Evolutionary conservation across 2,329 filamentous ascomycete species (phyloP).

Genomic region (Botrytis aclada): DNA sequence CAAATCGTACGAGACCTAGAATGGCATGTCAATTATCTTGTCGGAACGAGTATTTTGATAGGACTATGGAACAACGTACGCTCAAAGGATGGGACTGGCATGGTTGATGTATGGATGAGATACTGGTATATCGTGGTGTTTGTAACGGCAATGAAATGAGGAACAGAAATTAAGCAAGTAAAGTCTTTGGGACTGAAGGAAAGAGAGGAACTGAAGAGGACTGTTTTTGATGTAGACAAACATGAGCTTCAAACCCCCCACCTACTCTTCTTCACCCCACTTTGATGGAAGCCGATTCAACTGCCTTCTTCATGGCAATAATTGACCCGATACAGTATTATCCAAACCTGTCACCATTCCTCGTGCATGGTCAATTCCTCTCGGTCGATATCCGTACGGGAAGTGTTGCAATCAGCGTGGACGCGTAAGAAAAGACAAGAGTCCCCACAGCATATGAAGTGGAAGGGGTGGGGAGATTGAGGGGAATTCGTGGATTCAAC

Average conservation of each 20-base stretch:
- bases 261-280: not conserved
- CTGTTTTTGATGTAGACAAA: not conserved
- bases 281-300: not conserved
- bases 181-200: not conserved
- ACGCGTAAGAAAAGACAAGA: not conserved
- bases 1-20: constrained; percentile 57
- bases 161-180: not conserved
- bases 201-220: not conserved
- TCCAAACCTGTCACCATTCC: not conserved
- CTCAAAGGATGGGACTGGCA: constrained; percentile 26
- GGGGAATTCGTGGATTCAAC: not conserved
- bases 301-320: not conserved
- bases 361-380: not conserved
- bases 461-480: constrained; percentile 7
- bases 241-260: not conserved
- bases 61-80: constrained; percentile 23
- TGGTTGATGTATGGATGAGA: constrained; percentile 2
- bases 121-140: not conserved
- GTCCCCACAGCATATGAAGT: constrained; percentile 8
- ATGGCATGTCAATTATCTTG: not conserved
- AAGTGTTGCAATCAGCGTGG: not conserved
- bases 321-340: not conserved
- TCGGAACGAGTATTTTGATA: not conserved
- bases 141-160: not conserved
- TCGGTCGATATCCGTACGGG: not conserved